These are phyloP conservation scores for Psilocybe tampanensis DNA, from an alignment of 768 basidiomycete genomes.

Conservation along the genomic window DNA sequence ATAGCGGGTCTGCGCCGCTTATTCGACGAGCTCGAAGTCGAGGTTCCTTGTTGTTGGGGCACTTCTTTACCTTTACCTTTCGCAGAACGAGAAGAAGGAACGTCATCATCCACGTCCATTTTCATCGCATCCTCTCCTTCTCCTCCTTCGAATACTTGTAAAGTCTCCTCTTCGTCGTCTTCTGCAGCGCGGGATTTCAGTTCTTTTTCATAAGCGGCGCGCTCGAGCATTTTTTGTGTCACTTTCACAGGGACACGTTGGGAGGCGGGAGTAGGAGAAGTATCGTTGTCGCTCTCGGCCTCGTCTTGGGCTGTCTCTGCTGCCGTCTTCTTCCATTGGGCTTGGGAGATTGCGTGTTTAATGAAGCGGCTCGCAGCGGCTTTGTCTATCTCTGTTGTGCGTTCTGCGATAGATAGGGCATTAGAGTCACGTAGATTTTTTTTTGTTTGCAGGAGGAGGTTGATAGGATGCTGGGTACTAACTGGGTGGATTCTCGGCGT, in stretches of 20 bases:
- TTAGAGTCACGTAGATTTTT: conserved; percentile 1
- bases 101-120: conserved; percentile 8
- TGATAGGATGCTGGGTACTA: conserved; percentile 22
- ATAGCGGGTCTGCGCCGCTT: conserved; percentile 56
- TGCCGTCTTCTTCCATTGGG: conserved; percentile 39
- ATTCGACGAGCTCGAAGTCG: conserved; percentile 6
- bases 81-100: conserved; percentile 1
- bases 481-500: conserved; percentile 72
- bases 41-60: neutral
- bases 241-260: conserved; percentile 52
- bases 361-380: conserved; percentile 82
- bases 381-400: conserved; percentile 63
- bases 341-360: conserved; percentile 77
- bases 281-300: conserved; percentile 2
- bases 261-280: conserved; percentile 16
- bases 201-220: conserved; percentile 62
- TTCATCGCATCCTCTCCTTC: conserved; percentile 19
- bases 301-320: conserved; percentile 32
- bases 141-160: conserved; percentile 41
- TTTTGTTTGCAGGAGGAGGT: neutral
- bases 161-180: conserved; percentile 39
- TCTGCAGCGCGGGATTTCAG: conserved; percentile 53
- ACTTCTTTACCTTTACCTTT: conserved; percentile 33
- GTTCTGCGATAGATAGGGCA: conserved; percentile 31
- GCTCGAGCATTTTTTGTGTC: conserved; percentile 75